Evolutionary conservation across 202 grass and related monocot species (phyloP), one percentile per base, ranked within the genome.

Genomic region (Setaria viridis): DNA sequence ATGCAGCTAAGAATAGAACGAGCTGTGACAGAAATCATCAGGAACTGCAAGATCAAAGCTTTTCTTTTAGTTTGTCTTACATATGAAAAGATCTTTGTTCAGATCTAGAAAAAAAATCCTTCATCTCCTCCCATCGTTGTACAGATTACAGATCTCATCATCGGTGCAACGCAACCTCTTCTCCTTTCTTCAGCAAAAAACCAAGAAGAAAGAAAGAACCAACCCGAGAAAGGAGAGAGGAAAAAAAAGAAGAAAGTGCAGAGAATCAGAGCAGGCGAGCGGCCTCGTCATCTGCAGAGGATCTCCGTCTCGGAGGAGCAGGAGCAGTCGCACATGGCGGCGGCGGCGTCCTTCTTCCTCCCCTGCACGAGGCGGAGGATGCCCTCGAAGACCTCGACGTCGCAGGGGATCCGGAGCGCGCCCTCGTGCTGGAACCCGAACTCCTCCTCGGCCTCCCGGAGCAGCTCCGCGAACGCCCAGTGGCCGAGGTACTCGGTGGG

Each of bases 371-470:
- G 37, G 5, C 89, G 76, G 80, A 98, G 82, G 62, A 85, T 90
- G 57, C 48, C 81, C 72, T 95, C 54, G 85, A 98, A 98, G 42
- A 77, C 82, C 0, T 78, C 41, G 42, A 92, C 89, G 16, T 91
- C 86, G 60, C 95, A 94, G 53, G 93, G 95, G 74, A 98, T 94
- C 60, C 95, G 88, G 54, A 94, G 80, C n/a, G 88, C 89, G 34
- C 91, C 95, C 84, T 98, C 72, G 59, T 95, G 89, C 42, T 77
- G 74, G 86, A 95, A 98, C 41, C 95, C 93, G 67, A 94, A 98
- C 90, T 95, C 95, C 88, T 98, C 95, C 88, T 94, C 93, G 0
- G 90, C 93, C 54, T 94, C 91, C 49, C 88, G 87, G 57, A 98
- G 93, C 66, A 98, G 90, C 41, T 86, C 86, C 9, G 78, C 90